Base-by-base conservation (phyloP, 2,329 filamentous ascomycete species). In the Claviceps maximensis region DNA sequence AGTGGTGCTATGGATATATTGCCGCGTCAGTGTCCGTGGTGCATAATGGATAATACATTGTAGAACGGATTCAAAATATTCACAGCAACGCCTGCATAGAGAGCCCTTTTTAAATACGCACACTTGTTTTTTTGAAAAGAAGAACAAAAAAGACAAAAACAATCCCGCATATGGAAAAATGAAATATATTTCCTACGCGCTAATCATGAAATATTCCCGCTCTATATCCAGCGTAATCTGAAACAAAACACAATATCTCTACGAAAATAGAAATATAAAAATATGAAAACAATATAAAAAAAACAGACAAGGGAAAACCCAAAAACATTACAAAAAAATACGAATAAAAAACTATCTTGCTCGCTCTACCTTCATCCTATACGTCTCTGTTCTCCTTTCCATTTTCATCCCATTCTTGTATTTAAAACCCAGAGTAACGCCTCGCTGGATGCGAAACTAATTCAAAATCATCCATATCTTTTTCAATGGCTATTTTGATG, bases 391-490 rank as follows among this genome's bases (percentile, higher is more conserved):
- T 21, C 44, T 2, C 8, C 23, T 6, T 46, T 44, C 41, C 12
- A 17, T 5, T 25, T 25, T 15, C 41, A 15, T 23, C 9, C 41
- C 21, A 15, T 44, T 9, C 41, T 23, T 15, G 9, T 44, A 4
- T 44, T 33, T 7, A 41, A 27, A 25, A 27, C 52, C 44, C 53
- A 50, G 53, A 52, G 48, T 33, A 55, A 55, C 54, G 55, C 55
- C 55, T 54, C 50, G 55, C 55, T 56, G 46, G 46, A 56, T 54
- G 50, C 50, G 50, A 51, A 44, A 49, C 25, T 50, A 47, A 12
- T 38, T 21, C 19, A 17, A 17, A 17, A 5, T 15, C 4, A 17
- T 36, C 15, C 33, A 17, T 36, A n/a, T 45, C 19, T 47, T 9
- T 31, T 31, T 10, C 57, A 60, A 55, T 58, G 55, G 53, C 29